Base-by-base conservation (phyloP, 495 filamentous ascomycete species). In the Sordaria brevicollis region DNA sequence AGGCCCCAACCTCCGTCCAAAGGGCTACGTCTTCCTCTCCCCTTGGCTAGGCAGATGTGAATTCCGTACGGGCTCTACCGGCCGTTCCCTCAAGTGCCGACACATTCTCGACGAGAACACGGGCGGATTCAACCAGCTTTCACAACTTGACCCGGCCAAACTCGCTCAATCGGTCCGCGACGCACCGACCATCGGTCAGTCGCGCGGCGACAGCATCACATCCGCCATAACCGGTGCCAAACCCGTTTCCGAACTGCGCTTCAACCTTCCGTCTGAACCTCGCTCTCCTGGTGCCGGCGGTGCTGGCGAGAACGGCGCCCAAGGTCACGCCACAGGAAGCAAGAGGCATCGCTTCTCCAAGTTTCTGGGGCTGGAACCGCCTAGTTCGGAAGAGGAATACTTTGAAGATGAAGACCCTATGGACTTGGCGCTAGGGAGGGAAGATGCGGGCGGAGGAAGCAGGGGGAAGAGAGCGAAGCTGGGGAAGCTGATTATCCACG, bases 401-500 rank as follows among this genome's bases (percentile, higher is more conserved):
- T 57, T 31, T 3, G 57, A 71, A 1, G 74, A 77, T 13, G 72
- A 74, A 0, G 74, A 78, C 11, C 72, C 71, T 25, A 77, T 95
- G 65, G 91, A 94, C 74, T 75, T 96, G 3, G 89, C 86, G 11
- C 82, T 96, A 3, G 93, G 92, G 0, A 85, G 86, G 70, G 93
- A 97, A 79, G 84, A 81, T 65, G 85, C 93, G 0, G 93, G 93
- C 0, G 94, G 94, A 25, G 93, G 93, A 0, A 89, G 92, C 74
- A 85, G 88, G 57, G 93, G 93, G 1, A 94, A 91, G 76, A 88
- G 92, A 71, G 94, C 92, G 0, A 97, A 98, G 80, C 82, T 99
- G 75, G 94, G 94, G 1, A 99, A 97, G 80, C 77, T 97, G 68
- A 91, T 99, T 37, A 86, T 98, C 31, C 89, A 94, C 72, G 89